Conservation (phyloP, 2,329 filamentous ascomycete species). For the Phoma sp. region DNA sequence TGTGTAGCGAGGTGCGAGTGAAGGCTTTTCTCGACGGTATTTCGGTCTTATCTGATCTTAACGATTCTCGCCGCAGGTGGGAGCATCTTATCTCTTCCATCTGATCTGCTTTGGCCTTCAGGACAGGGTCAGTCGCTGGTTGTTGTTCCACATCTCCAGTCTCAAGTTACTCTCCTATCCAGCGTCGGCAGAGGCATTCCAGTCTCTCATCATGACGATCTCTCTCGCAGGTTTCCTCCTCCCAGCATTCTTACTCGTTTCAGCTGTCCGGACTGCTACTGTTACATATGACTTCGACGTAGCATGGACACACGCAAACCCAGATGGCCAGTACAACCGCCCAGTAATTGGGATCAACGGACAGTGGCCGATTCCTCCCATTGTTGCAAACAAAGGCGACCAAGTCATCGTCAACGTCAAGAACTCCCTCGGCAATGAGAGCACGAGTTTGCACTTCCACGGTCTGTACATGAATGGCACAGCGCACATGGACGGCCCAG, state of each 20-base stretch:
- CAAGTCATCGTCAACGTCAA: conserved; percentile 71
- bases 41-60: conserved; percentile 33
- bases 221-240: conserved; percentile 54
- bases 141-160: neutral
- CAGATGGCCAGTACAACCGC: conserved; percentile 59
- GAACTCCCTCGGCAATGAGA: conserved; percentile 70
- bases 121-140: conserved; percentile 1
- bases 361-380: conserved; percentile 74
- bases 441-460: conserved; percentile 76
- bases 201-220: conserved; percentile 48
- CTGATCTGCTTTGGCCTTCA: conserved; percentile 23
- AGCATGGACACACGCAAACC: conserved; percentile 62
- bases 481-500: conserved; percentile 75
- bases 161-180: neutral
- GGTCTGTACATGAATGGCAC: conserved; percentile 79
- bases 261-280: conserved; percentile 36
- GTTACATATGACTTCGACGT: conserved; percentile 61
- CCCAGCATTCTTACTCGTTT: conserved; percentile 38
- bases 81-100: conserved; percentile 37
- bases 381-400: conserved; percentile 77
- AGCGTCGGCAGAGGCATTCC: neutral
- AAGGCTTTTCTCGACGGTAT: neutral
- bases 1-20: conserved; percentile 9
- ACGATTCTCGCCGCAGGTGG: conserved; percentile 3
- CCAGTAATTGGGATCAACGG: conserved; percentile 73